These are phyloP conservation scores for Meyerozyma elateridarum DNA, from an alignment of 1,139 yeast genomes.

Conservation along the genomic window DNA sequence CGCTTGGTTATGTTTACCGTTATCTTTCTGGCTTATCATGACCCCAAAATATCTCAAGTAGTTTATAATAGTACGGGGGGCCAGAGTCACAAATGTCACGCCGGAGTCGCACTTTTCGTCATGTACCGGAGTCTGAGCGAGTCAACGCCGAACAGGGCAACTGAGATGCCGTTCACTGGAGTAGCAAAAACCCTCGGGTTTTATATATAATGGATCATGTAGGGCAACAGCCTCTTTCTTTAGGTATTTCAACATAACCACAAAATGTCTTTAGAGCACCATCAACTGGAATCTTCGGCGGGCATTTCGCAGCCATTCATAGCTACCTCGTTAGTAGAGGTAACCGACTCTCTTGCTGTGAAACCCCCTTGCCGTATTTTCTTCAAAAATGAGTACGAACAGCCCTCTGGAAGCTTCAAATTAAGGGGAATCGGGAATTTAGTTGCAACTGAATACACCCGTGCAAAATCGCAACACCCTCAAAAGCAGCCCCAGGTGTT, in stretches of 20 bases:
- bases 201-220: not conserved
- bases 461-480: constrained; percentile 14
- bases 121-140: not conserved
- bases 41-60: too few species aligned
- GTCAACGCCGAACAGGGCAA: constrained; percentile 4
- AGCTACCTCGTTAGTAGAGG: constrained; percentile 40
- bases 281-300: constrained; percentile 7
- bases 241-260: not conserved
- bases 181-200: too few species aligned
- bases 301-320: constrained; percentile 27
- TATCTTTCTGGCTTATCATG: too few species aligned
- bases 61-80: too few species aligned
- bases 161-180: not conserved
- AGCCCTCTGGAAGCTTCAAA: constrained; percentile 73
- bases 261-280: constrained; percentile 1
- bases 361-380: constrained; percentile 44
- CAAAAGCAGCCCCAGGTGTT: constrained; percentile 40
- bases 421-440: constrained; percentile 59
- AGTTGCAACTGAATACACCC: constrained; percentile 25
- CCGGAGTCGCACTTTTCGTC: not conserved
- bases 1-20: too few species aligned
- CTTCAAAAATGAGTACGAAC: constrained; percentile 60
- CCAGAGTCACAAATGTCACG: constrained; percentile 4
- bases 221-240: too few species aligned
- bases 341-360: constrained; percentile 24